These are phyloP conservation scores for Wickerhamomyces ciferrii DNA, from an alignment of 805 yeast species.

Conservation along the genomic window DNA sequence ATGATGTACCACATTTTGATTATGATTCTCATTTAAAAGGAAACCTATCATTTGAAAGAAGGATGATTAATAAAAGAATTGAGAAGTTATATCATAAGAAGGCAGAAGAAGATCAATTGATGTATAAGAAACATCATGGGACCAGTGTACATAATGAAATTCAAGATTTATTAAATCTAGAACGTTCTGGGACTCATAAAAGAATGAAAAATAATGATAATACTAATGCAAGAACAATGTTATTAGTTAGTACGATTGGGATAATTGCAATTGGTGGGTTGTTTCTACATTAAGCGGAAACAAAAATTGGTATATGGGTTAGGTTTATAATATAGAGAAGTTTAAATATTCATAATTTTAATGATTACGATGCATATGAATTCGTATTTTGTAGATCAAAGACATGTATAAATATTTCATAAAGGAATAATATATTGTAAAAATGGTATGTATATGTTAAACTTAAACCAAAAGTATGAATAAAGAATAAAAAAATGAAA, in stretches of 20 bases:
- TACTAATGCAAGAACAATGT: neutral
- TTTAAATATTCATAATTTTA: no score
- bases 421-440: no score
- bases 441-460: no score
- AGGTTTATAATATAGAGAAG: no score
- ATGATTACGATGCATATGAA: no score
- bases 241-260: slow-evolving; percentile 1
- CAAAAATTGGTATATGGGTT: no score
- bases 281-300: neutral
- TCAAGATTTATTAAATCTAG: neutral
- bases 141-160: neutral
- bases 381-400: no score
- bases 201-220: neutral
- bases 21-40: slow-evolving; percentile 47
- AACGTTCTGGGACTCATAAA: neutral
- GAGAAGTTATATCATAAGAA: slow-evolving; percentile 1
- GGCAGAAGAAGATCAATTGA: slow-evolving; percentile 6
- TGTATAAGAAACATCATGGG: slow-evolving; percentile 8
- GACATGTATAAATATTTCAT: no score
- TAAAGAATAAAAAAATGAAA: no score
- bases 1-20: slow-evolving; percentile 62
- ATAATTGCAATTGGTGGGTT: neutral
- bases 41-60: slow-evolving; percentile 38
- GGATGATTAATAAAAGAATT: slow-evolving; percentile 22
- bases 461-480: no score